These are phyloP conservation scores for Globisporangium yorkense DNA, from an alignment of 352 stramenopile species.

Conservation along the genomic window DNA sequence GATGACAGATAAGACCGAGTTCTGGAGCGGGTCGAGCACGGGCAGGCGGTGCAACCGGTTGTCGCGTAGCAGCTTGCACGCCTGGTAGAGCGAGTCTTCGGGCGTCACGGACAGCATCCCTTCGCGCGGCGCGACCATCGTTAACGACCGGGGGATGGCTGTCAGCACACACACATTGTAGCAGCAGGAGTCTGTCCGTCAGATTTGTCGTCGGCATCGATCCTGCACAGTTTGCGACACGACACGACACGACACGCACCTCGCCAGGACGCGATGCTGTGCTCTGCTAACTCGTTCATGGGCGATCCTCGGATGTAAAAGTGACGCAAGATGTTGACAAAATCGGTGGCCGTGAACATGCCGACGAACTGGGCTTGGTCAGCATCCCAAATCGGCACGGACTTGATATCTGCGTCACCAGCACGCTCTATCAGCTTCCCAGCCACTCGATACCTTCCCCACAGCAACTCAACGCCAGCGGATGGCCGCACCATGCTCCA, in stretches of 20 bases:
- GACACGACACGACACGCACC: conserved; percentile 21
- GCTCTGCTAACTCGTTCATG: conserved; percentile 84
- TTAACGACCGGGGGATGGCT: conserved; percentile 87
- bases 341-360: conserved; percentile 97
- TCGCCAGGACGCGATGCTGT: conserved; percentile 84
- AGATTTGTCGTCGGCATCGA: neutral
- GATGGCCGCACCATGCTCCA: conserved; percentile 92
- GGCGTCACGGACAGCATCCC: conserved; percentile 82
- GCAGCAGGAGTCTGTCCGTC: neutral
- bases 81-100: conserved; percentile 87
- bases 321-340: conserved; percentile 96
- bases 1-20: conserved; percentile 90
- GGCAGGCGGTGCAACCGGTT: conserved; percentile 91
- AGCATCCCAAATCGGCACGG: conserved; percentile 95
- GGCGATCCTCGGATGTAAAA: conserved; percentile 90
- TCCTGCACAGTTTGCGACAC: neutral
- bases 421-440: neutral
- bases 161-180: neutral
- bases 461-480: neutral
- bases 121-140: conserved; percentile 49
- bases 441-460: neutral
- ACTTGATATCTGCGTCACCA: conserved; percentile 90
- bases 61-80: conserved; percentile 83
- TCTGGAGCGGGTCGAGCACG: conserved; percentile 92
- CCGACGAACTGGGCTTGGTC: conserved; percentile 94